A percentile compares a stretch with the other conserved stretches of the same genome.
Evolutionary conservation across 2,329 filamentous ascomycete genomes (phyloP).

Genomic region (Fusarium redolens): DNA sequence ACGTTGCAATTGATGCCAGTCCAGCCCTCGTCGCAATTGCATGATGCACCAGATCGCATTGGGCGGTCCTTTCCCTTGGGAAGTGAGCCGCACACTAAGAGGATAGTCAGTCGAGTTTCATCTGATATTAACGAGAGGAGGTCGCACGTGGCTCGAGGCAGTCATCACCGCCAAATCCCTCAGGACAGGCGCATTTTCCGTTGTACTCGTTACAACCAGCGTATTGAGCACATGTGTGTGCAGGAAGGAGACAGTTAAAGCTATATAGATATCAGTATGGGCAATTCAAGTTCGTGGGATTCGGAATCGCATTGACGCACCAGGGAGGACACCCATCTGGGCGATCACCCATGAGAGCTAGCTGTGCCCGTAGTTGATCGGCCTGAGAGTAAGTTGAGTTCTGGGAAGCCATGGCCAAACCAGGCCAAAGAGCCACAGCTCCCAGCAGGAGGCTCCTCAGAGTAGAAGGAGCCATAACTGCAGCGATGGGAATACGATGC

Average conservation of each 20-base stretch:
- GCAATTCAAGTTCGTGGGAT: background rate
- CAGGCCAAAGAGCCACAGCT: slow-evolving; percentile 55
- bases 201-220: slow-evolving; percentile 89
- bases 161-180: slow-evolving; percentile 94
- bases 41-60: slow-evolving; percentile 76
- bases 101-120: slow-evolving; percentile 16
- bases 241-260: slow-evolving; percentile 97
- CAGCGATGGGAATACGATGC: slow-evolving; percentile 39
- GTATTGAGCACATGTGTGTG: slow-evolving; percentile 91
- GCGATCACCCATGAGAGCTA: slow-evolving; percentile 78
- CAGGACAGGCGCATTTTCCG: slow-evolving; percentile 91
- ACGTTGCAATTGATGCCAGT: slow-evolving; percentile 98
- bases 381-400: slow-evolving; percentile 70
- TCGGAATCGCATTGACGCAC: slow-evolving; percentile 52
- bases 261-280: slow-evolving; percentile 57
- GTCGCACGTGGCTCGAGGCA: slow-evolving; percentile 81
- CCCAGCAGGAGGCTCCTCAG: slow-evolving; percentile 54
- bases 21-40: slow-evolving; percentile 94
- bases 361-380: slow-evolving; percentile 71
- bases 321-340: slow-evolving; percentile 84
- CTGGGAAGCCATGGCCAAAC: slow-evolving; percentile 53
- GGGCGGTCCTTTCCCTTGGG: slow-evolving; percentile 83
- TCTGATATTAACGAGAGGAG: background rate
- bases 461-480: slow-evolving; percentile 55
- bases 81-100: slow-evolving; percentile 83